A percentile compares a stretch with the other conserved stretches of the same genome.
Evolutionary conservation across 257 asterid genomes (phyloP).

Genomic region (Jasminum sambac): DNA sequence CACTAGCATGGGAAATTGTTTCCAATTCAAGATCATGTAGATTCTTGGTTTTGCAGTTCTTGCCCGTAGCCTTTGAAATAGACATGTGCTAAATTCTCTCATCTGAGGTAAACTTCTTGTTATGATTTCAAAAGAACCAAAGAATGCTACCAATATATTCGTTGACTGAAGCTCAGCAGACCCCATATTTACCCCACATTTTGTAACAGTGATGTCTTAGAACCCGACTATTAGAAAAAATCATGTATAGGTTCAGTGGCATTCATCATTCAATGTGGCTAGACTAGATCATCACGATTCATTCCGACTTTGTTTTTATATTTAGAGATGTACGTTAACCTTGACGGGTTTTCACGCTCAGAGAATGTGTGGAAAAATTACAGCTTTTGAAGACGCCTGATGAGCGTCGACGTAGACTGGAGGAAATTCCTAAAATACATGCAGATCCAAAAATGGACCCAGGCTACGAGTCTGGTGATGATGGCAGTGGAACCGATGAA

Average conservation of each 20-base stretch:
- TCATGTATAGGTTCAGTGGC: background rate
- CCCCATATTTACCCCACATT: background rate
- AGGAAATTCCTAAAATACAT: constrained; percentile 80
- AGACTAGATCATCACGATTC: background rate
- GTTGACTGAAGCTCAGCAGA: background rate
- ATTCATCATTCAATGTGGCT: background rate
- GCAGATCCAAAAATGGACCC: constrained; percentile 99
- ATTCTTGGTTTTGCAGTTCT: background rate
- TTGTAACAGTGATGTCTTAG: background rate
- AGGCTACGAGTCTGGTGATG: constrained; percentile 77
- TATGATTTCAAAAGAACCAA: background rate
- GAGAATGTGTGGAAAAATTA: constrained; percentile 97
- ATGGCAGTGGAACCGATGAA: constrained; percentile 70
- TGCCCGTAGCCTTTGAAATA: background rate
- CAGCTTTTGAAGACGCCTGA: constrained; percentile 91
- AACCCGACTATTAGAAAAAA: background rate
- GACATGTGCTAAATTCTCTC: background rate
- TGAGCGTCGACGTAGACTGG: constrained; percentile 87
- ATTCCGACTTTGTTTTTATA: background rate
- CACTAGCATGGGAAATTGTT: background rate
- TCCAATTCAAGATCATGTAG: background rate
- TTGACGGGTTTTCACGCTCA: constrained; percentile 78
- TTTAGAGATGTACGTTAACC: constrained; percentile 29
- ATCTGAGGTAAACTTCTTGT: background rate
- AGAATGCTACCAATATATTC: background rate